Percentiles rank a stretch among this genome's conserved stretches.
These are phyloP conservation scores for Hysterium pulicare DNA, from an alignment of 2,329 filamentous ascomycete genomes.

Conservation along the genomic window DNA sequence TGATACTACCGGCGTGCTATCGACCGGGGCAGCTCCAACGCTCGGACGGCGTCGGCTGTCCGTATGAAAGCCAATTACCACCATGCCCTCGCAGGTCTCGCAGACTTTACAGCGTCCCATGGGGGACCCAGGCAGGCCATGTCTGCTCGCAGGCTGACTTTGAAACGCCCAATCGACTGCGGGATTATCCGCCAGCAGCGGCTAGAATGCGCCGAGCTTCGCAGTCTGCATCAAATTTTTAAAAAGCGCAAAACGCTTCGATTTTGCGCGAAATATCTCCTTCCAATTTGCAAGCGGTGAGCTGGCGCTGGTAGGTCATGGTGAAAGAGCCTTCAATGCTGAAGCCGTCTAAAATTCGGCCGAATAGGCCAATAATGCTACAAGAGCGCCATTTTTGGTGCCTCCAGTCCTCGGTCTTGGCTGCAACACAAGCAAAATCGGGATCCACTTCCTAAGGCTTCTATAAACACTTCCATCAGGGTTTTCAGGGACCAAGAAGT, in stretches of 20 bases:
- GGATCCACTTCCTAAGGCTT: conserved; percentile 9
- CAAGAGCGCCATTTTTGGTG: no score
- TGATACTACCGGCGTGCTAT: no score
- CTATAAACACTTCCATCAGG: conserved; percentile 1
- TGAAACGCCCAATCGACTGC: conserved; percentile 11
- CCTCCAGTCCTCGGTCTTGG: no score
- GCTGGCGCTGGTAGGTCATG: not conserved
- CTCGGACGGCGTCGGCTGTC: no score
- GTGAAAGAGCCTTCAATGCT: not conserved
- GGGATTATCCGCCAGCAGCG: conserved; percentile 10
- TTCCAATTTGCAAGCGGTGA: not conserved
- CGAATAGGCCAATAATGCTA: no score
- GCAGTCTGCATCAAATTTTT: conserved; percentile 5
- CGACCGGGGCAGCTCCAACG: not conserved
- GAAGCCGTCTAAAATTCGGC: not conserved
- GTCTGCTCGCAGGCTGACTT: no score
- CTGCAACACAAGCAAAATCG: conserved; percentile 1
- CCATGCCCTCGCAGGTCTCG: no score
- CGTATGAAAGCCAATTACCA: no score
- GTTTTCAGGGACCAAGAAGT: not conserved
- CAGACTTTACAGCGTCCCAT: no score
- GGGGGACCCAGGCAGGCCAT: conserved; percentile 1
- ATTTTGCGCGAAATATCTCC: conserved; percentile 12
- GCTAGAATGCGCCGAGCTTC: not conserved
- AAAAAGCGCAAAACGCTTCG: conserved; percentile 10